Evolutionary conservation across 1,284 basidiomycete genomes (phyloP).

Genomic region (Butyriboletus appendiculatus): DNA sequence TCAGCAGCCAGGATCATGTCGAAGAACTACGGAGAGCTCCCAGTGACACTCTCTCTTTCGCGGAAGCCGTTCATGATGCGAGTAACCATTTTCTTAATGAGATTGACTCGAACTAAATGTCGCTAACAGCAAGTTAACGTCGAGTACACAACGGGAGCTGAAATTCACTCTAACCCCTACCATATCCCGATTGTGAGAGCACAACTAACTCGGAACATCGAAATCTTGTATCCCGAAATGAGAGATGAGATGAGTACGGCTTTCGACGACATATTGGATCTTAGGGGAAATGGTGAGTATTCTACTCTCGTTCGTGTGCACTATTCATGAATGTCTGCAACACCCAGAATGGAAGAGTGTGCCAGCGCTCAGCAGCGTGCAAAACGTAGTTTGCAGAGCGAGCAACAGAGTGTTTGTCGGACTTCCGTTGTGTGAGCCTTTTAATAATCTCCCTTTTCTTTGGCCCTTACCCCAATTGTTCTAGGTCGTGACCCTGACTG

Average conservation of each 20-base stretch:
- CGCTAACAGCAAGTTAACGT: constrained; percentile 17
- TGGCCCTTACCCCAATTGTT: background rate
- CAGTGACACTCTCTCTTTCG: too few relatives aligned
- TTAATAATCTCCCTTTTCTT: too few relatives aligned
- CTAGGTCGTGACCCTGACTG: constrained; percentile 46
- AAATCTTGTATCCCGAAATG: constrained; percentile 27
- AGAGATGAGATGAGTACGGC: constrained; percentile 34
- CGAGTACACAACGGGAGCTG: constrained; percentile 32
- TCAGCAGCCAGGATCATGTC: constrained; percentile 28
- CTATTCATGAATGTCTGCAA: too few relatives aligned
- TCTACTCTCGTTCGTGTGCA: too few relatives aligned
- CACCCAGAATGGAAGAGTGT: too few relatives aligned
- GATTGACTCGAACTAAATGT: background rate
- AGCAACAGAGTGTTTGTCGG: constrained; percentile 43
- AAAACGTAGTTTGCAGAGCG: constrained; percentile 32
- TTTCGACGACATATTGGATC: constrained; percentile 10
- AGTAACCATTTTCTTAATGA: background rate
- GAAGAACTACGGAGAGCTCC: too few relatives aligned
- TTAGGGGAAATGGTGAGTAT: too few relatives aligned
- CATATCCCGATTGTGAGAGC: constrained; percentile 26
- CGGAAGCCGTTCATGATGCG: constrained; percentile 38
- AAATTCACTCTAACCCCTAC: constrained; percentile 27
- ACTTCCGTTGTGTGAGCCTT: constrained; percentile 39
- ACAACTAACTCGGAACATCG: constrained; percentile 35
- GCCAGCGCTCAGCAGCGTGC: background rate